A percentile compares a stretch with the other conserved stretches of the same genome.
These are phyloP conservation scores for Xylariaceae sp. DNA, from an alignment of 2,329 filamentous ascomycete genomes.

Conservation along the genomic window DNA sequence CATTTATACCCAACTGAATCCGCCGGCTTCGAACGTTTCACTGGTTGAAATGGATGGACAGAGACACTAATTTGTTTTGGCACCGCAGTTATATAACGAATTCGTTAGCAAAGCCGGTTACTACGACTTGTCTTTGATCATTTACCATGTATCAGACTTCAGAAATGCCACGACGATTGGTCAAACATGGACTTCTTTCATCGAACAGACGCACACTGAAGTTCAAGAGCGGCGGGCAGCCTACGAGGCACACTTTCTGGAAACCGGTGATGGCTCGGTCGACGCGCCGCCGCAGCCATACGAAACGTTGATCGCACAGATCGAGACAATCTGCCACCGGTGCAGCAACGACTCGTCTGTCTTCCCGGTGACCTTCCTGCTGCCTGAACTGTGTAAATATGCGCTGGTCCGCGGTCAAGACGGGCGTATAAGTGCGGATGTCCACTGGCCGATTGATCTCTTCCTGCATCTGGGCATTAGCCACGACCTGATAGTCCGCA, in stretches of 20 bases:
- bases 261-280: slow-evolving; percentile 29
- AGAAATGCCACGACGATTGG: slow-evolving; percentile 79
- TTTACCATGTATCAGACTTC: slow-evolving; percentile 88
- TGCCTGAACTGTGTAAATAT: slow-evolving; percentile 59
- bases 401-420: slow-evolving; percentile 55
- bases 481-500: slow-evolving; percentile 50
- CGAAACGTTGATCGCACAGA: slow-evolving; percentile 60
- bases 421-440: slow-evolving; percentile 50
- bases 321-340: slow-evolving; percentile 60
- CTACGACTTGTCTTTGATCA: slow-evolving; percentile 86
- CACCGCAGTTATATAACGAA: slow-evolving; percentile 72
- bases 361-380: slow-evolving; percentile 56
- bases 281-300: slow-evolving; percentile 54
- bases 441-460: slow-evolving; percentile 52
- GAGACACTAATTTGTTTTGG: slow-evolving; percentile 6
- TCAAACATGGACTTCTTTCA: slow-evolving; percentile 76
- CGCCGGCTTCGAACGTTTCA: not conserved
- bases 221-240: slow-evolving; percentile 39
- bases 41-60: not conserved
- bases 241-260: slow-evolving; percentile 38
- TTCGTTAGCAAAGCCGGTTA: slow-evolving; percentile 90
- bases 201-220: slow-evolving; percentile 63
- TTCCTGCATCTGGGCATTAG: slow-evolving; percentile 53
- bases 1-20: not conserved
- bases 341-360: slow-evolving; percentile 61